Evolutionary conservation across 2,329 filamentous ascomycete species (phyloP).

Genomic region (Truncatella angustata): DNA sequence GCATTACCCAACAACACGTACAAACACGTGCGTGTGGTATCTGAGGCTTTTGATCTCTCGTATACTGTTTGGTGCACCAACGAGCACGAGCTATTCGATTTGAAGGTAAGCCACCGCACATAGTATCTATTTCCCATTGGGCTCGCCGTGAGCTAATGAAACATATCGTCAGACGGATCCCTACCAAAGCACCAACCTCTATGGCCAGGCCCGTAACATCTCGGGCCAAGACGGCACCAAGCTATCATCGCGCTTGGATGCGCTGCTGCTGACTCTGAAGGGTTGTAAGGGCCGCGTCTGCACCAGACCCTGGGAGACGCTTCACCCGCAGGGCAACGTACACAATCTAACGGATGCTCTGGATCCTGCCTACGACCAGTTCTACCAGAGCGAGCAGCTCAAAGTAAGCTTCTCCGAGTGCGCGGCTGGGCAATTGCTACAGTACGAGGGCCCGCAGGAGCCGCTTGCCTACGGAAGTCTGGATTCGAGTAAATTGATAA

Average conservation of each 20-base stretch:
- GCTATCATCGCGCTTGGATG: constrained; percentile 51
- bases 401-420: constrained; percentile 53
- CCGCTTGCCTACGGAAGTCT: neutral
- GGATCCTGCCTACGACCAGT: constrained; percentile 44
- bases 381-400: constrained; percentile 45
- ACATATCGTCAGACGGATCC: constrained; percentile 29
- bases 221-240: constrained; percentile 31
- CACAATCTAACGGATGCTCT: constrained; percentile 51
- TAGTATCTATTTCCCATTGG: neutral
- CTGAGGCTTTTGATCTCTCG: constrained; percentile 55
- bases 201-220: constrained; percentile 25
- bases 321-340: constrained; percentile 55
- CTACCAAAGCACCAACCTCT: constrained; percentile 48
- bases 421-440: constrained; percentile 53
- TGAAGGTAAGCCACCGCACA: constrained; percentile 40
- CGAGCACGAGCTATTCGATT: constrained; percentile 65
- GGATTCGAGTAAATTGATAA: neutral
- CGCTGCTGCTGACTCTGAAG: constrained; percentile 55
- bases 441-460: constrained; percentile 45
- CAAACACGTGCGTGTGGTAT: constrained; percentile 56
- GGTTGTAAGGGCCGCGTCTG: constrained; percentile 56
- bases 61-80: constrained; percentile 70
- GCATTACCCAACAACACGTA: constrained; percentile 49
- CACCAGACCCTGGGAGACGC: constrained; percentile 53
- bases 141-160: too few relatives aligned